Percentiles rank a stretch among this genome's conserved stretches.
Conservation (phyloP, 2,329 filamentous ascomycete species). For the Calonectria naviculata region DNA sequence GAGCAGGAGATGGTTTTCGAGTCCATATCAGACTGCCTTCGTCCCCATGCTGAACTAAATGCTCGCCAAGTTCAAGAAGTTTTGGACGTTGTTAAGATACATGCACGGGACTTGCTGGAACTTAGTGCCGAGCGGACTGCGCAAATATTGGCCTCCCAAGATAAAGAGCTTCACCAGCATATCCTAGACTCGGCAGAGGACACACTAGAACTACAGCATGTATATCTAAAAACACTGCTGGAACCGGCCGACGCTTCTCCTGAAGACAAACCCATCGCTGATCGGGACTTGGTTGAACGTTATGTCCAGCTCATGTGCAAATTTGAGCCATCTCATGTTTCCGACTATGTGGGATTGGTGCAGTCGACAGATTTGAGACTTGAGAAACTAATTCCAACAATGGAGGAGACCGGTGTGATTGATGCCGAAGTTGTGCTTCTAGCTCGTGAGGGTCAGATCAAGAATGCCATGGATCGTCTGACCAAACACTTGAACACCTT, state of each 20-base stretch:
- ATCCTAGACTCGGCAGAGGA: conserved; percentile 72
- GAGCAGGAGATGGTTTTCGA: conserved; percentile 82
- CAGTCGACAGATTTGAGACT: conserved; percentile 83
- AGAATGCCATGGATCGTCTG: conserved; percentile 85
- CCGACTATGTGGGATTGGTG: conserved; percentile 82
- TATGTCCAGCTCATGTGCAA: conserved; percentile 94
- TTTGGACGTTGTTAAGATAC: conserved; percentile 71
- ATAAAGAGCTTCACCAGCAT: conserved; percentile 72
- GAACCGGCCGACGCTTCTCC: conserved; percentile 64
- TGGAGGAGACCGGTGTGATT: conserved; percentile 90
- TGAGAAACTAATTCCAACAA: conserved; percentile 82
- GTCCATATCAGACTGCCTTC: conserved; percentile 81
- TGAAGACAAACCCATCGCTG: conserved; percentile 48
- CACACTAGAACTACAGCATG: conserved; percentile 74
- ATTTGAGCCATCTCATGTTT: conserved; percentile 85
- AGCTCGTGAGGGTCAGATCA: conserved; percentile 86
- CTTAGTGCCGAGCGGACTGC: conserved; percentile 76
- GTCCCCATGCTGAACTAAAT: conserved; percentile 69
- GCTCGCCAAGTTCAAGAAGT: conserved; percentile 81
- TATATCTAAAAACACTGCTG: conserved; percentile 81
- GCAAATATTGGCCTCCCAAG: conserved; percentile 69
- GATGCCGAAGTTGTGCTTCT: conserved; percentile 94
- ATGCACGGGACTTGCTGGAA: conserved; percentile 73
- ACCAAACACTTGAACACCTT: conserved; percentile 84
- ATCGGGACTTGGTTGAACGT: conserved; percentile 77